Base-by-base conservation (phyloP, 2,329 filamentous ascomycete species). In the Penicillium brasilianum region DNA sequence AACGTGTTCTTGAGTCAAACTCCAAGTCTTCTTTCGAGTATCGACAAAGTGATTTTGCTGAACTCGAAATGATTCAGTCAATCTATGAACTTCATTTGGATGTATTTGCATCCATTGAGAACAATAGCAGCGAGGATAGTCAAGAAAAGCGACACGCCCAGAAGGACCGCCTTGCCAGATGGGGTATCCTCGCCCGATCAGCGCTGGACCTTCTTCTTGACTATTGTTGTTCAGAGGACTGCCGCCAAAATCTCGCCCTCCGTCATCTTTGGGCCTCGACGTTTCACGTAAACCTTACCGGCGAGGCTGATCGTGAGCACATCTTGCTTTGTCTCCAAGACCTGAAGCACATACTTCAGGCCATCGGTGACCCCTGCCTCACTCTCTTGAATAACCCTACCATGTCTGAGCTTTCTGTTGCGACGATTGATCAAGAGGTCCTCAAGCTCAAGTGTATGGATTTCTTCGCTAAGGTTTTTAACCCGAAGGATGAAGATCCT, bases 391-490 rank as follows among this genome's bases (percentile, higher is more conserved):
- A 99, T 75, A 98, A 97, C 71, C 85, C 87, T 1, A 85, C 93
- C 20, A 96, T 99, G 88, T 87, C 92, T 0, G 91, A 95, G 64
- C 85, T 99, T 53, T 97, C 94, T 0, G 79, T 87, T 2, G 84
- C 85, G n/a, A 91, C 92, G 0, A 89, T 95, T 8, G 93, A 98
- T 64, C 88, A 92, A 57, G 94, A 99, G 73, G 90, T 97, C 28
- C 94, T 92, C 13, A 93, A 93, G 70, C 84, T 98, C 36, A 97
- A 92, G 14, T 98, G 94, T 0, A 95, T 96, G 86, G 94, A 97
- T 72, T 98, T 98, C 75, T 98, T 99, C 76, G 84, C 93, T 54
- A 91, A 89, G 39, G 86, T 99, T 0, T 98, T 98, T 73, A 90
- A 91, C 61, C 88, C 93, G 39, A 90, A 95, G 59, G 86, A 89